Base-by-base conservation (phyloP, 2,329 filamentous ascomycete species). In the Trichoderma afroharzianum region DNA sequence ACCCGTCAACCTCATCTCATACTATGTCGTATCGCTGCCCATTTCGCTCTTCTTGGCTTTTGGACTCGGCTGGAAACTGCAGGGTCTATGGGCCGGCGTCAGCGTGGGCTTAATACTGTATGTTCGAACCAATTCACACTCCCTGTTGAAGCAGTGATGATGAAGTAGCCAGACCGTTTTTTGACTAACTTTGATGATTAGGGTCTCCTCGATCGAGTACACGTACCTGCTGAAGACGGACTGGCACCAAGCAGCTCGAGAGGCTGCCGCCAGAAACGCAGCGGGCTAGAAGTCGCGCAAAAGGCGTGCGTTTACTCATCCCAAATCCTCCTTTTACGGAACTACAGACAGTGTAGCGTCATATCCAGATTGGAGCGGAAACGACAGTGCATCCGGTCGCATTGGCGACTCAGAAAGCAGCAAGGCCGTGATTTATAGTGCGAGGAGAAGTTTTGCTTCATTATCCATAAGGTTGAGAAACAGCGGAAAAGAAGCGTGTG, bases 11-110 rank as follows among this genome's bases (percentile, higher is more conserved):
- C 82, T 98, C 3, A 88, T 94, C 63, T 91, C 91, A 26, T 98
- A 98, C 83, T 99, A 98, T 81, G 83, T 88, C 21, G 87, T 98
- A 30, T 95, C 93, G 0, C 85, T 98, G 81, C 95, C 96, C 0
- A 88, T 97, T 39, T 93, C 91, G 50, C 92, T 98, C 75, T 89
- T 88, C 5, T 88, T 92, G 0, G 92, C 91, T 0, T 97, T 98
- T 79, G 91, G 90, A 0, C 82, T 95, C 4, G 86, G 86, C 24
- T 97, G 92, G 94, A 89, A 90, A 61, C 83, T 98, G 47, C 85
- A 89, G 70, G 95, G 95, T 0, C 83, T 98, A 21, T 98, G 95
- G 95, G 83, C 86, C 14, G 93, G 93, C 24, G 89, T 94, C 7
- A 92, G 91, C 0, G 80, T 97, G 74, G 95, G 93, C 1, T 83